Evolutionary conservation across 1,284 basidiomycete species (phyloP), one percentile per base, ranked within the genome.

Genomic region (Lentinus polychrous): DNA sequence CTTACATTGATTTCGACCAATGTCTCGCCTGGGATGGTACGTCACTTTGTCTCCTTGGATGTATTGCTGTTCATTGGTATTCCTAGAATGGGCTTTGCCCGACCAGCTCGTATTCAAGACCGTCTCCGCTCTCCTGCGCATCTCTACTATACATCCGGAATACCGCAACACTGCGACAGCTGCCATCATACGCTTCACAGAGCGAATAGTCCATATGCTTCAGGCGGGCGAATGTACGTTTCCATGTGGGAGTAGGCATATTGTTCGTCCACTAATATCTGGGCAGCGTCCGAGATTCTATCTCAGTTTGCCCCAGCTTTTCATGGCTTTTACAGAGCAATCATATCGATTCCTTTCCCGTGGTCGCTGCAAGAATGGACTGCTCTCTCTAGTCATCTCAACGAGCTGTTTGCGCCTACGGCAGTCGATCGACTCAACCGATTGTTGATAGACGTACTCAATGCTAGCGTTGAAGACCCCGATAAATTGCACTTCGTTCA

Each of bases 291-390:
- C 24, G 75, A 83, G 54, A 74, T 88, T 27, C 70, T 94, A 15
- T 82, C 83, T 0, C 86, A 90, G 56, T 69, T 86, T 43, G 83
- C 83, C 17, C 92, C 93, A 8, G 79, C 86, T 23, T 75, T 95
- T 49, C 91, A 95, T 63, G 92, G 92, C 11, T 71, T 94, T 35
- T 91, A 93, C 62, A 81, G 92, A 33, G 91, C 92, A 11, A 78
- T 94, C 51, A 86, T 83, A 40, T 85, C 86, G 11, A 83, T 82
- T 1, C 73, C 80, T 1, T 93, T 87, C 59, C 70, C 76, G 18
- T 94, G 91, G 91, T 76, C 75, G 15, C 60, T 80, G 24, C 54
- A 66, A 7, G 83, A 91, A 57, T 91, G 87, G 83, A 68, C 74
- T 17, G 64, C 67, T 20, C 67, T 92, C 15, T 75, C 81, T 0